These are phyloP conservation scores for Sungouiella thailandica DNA, from an alignment of 805 yeast genomes.

Conservation along the genomic window DNA sequence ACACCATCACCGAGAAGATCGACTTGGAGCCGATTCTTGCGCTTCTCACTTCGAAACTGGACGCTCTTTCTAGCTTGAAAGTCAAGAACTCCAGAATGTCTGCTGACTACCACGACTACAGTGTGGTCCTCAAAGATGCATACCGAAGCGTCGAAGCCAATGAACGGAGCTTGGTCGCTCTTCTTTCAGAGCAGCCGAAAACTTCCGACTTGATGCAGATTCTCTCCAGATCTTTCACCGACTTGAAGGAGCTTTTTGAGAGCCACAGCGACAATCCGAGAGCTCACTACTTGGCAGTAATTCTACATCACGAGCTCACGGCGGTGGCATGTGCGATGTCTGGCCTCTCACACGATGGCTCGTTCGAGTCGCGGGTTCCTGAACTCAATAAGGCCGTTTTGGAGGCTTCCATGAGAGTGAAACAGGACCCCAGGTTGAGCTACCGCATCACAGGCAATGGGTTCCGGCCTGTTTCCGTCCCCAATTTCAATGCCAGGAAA, in stretches of 20 bases:
- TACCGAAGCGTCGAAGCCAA: constrained; percentile 16
- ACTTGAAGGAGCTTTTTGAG: not conserved
- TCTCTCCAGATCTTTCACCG: not conserved
- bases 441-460: constrained; percentile 1
- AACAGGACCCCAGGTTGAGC: not conserved
- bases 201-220: not conserved
- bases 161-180: constrained; percentile 21
- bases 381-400: not conserved
- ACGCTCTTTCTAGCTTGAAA: constrained; percentile 23
- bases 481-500: too few species aligned
- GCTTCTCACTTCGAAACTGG: constrained; percentile 24
- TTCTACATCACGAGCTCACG: constrained; percentile 16
- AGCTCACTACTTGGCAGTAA: not conserved
- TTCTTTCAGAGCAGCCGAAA: constrained; percentile 1
- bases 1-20: constrained; percentile 29
- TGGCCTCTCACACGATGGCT: not conserved
- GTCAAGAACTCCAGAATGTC: constrained; percentile 22
- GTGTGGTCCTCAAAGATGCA: constrained; percentile 25
- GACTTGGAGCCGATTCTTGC: constrained; percentile 30
- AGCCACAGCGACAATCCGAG: not conserved
- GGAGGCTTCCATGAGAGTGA: not conserved
- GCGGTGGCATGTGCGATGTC: constrained; percentile 15
- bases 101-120: constrained; percentile 23
- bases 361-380: not conserved
- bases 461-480: too few species aligned